phyloP scores from a whole-genome alignment of 108 stramenopile species.

The Cylindrotheca fusiformis region DNA sequence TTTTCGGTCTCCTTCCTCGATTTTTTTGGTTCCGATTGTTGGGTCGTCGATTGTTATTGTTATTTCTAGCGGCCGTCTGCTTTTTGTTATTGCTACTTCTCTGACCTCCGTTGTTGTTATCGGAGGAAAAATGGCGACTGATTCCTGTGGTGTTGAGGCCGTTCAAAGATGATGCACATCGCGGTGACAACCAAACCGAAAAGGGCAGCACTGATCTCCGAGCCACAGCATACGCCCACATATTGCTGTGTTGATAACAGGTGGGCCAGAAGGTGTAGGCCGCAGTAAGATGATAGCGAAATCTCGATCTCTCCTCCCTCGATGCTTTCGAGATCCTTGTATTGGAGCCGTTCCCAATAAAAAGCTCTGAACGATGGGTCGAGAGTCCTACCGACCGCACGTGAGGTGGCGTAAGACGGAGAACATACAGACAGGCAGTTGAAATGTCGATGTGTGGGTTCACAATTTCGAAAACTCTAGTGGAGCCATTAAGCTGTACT shows the following conservation, averaged over 20 bases:
- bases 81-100: not conserved
- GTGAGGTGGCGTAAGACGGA: too few relatives aligned
- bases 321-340: too few relatives aligned
- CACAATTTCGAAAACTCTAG: not conserved
- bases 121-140: not conserved
- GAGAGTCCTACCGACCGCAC: too few relatives aligned
- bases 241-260: not conserved
- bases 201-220: slow-evolving; percentile 5
- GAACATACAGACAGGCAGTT: not conserved
- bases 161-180: not conserved
- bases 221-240: not conserved
- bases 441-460: not conserved
- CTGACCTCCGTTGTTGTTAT: not conserved
- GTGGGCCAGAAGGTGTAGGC: not conserved
- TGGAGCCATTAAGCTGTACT: too few relatives aligned
- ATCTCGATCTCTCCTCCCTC: too few relatives aligned
- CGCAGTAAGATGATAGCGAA: too few relatives aligned
- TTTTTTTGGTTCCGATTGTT: slow-evolving; percentile 10
- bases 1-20: slow-evolving; percentile 18
- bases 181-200: not conserved
- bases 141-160: not conserved
- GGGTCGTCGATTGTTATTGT: slow-evolving; percentile 2
- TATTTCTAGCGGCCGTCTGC: not conserved
- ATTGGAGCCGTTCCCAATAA: too few relatives aligned
- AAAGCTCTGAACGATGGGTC: too few relatives aligned